Conservation (phyloP, 306 rosid species). For the Cucumis cinereus region DNA sequence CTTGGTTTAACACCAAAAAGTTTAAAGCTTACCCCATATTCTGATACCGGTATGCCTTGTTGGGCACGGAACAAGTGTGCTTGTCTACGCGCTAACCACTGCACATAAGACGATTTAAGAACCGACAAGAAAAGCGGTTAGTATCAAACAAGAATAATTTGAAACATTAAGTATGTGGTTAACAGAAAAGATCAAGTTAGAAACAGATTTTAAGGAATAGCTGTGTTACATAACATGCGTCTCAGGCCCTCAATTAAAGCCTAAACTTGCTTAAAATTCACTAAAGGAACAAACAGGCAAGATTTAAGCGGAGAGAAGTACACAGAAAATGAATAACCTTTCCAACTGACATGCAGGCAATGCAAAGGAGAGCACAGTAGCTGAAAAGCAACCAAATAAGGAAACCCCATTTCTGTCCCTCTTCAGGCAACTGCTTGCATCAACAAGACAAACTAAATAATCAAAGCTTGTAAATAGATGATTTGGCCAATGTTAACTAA, state of each 20-base stretch:
- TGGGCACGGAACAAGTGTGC: constrained; percentile 90
- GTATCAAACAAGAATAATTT: neutral
- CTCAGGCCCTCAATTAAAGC: neutral
- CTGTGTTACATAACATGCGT: neutral
- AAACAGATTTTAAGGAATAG: neutral
- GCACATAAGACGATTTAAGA: neutral
- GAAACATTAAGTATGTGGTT: neutral
- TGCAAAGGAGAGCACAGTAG: constrained; percentile 75
- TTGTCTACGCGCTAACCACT: constrained; percentile 91
- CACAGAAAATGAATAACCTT: constrained; percentile 45
- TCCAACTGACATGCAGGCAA: constrained; percentile 70
- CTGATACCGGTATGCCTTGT: constrained; percentile 90
- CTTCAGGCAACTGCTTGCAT: constrained; percentile 53
- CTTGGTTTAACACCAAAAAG: neutral
- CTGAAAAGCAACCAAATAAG: constrained; percentile 97
- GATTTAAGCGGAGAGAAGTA: neutral
- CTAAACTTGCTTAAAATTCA: neutral
- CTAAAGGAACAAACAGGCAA: neutral
- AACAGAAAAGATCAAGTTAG: neutral
- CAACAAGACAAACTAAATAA: neutral
- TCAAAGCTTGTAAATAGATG: neutral
- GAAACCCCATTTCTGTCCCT: constrained; percentile 97
- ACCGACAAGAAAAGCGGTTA: neutral
- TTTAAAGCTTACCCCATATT: constrained; percentile 57
- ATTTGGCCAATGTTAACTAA: neutral